Percentiles rank a stretch among this genome's conserved stretches.
Evolutionary conservation across 805 yeast species (phyloP).

Genomic region (Barnettozyma sp.): DNA sequence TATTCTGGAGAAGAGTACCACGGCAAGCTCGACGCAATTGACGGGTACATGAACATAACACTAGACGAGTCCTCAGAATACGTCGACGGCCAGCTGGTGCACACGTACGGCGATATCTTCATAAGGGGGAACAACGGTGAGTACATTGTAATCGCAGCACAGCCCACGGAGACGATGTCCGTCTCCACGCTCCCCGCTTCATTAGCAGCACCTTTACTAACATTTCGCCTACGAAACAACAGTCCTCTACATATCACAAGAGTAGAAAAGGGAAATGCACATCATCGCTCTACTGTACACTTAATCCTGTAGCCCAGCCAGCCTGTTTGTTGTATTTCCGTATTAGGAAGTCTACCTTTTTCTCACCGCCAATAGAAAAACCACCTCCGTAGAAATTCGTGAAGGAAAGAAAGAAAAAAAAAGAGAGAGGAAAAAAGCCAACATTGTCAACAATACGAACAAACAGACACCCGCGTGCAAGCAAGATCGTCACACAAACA

Average conservation of each 20-base stretch:
- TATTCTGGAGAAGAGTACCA: conserved; percentile 82
- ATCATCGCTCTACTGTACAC: not conserved
- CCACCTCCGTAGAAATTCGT: conserved; percentile 1
- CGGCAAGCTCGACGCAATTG: conserved; percentile 78
- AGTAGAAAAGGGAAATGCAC: conserved; percentile 7
- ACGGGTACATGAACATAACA: conserved; percentile 95
- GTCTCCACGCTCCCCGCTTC: no score
- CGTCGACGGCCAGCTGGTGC: conserved; percentile 42
- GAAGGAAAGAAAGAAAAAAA: no score
- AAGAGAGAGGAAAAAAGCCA: no score
- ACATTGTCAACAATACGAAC: no score
- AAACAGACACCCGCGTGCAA: not conserved
- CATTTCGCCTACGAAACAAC: conserved; percentile 3
- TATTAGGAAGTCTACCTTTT: conserved; percentile 9
- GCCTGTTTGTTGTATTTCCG: no score
- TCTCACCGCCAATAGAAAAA: conserved; percentile 2
- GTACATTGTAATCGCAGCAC: no score
- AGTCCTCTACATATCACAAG: conserved; percentile 24
- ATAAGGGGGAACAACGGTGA: conserved; percentile 81
- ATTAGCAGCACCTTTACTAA: conserved; percentile 10
- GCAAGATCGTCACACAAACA: conserved; percentile 3
- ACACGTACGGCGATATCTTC: conserved; percentile 69
- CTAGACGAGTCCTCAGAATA: conserved; percentile 70
- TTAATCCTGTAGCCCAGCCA: no score
- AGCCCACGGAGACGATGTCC: no score